phyloP scores from a whole-genome alignment of 805 yeast genomes.

The Candida methanosorbosa region DNA sequence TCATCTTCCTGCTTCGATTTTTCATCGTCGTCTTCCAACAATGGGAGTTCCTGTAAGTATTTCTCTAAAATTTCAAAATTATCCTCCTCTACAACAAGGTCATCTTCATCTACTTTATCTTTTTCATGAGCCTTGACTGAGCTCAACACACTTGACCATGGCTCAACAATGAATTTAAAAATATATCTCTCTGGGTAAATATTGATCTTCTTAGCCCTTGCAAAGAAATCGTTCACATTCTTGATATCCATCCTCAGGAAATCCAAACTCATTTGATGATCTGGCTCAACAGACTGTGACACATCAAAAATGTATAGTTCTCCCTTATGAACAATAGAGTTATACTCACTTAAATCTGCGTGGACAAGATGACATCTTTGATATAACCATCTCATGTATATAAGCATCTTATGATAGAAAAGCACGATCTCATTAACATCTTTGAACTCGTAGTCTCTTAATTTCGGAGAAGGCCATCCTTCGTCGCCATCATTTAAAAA shows the following conservation, averaged over 20 bases:
- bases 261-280: slow-evolving; percentile 94
- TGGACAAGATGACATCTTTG: slow-evolving; percentile 87
- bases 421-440: slow-evolving; percentile 56
- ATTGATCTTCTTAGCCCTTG: slow-evolving; percentile 57
- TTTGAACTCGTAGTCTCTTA: slow-evolving; percentile 73
- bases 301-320: slow-evolving; percentile 87
- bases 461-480: slow-evolving; percentile 87
- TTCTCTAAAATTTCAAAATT: slow-evolving; percentile 31
- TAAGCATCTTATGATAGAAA: slow-evolving; percentile 70
- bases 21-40: slow-evolving; percentile 44
- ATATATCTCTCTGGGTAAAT: slow-evolving; percentile 76
- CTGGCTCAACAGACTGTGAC: slow-evolving; percentile 96
- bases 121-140: slow-evolving; percentile 23
- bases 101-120: slow-evolving; percentile 27
- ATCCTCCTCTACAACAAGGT: slow-evolving; percentile 26
- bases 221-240: slow-evolving; percentile 84
- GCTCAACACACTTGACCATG: slow-evolving; percentile 26
- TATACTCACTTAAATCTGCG: slow-evolving; percentile 95
- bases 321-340: slow-evolving; percentile 74
- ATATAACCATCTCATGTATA: slow-evolving; percentile 80
- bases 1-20: slow-evolving; percentile 69
- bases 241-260: slow-evolving; percentile 96
- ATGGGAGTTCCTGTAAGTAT: slow-evolving; percentile 43
- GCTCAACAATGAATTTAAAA: slow-evolving; percentile 67
- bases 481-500: slow-evolving; percentile 69